These are phyloP conservation scores for Neonectria neomacrospora DNA, from an alignment of 2,329 filamentous ascomycete species.

Conservation along the genomic window DNA sequence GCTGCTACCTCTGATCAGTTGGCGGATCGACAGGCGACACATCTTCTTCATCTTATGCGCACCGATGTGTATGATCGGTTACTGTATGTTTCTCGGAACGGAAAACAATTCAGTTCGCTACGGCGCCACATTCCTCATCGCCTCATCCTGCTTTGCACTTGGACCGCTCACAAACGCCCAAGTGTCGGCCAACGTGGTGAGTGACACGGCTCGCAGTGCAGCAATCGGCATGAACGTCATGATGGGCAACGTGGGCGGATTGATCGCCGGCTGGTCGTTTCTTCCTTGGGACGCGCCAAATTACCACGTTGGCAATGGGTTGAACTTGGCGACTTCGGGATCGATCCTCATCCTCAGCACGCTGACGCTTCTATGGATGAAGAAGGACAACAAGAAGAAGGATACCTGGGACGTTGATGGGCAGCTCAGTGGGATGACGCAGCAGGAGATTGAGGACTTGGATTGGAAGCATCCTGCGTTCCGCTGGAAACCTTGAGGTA, in stretches of 20 bases:
- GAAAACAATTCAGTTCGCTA: constrained; percentile 66
- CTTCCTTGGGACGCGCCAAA: constrained; percentile 70
- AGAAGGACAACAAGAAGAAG: constrained; percentile 64
- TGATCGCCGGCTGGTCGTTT: constrained; percentile 73
- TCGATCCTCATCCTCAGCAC: constrained; percentile 63
- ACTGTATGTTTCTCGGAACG: constrained; percentile 75
- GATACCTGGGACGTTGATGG: constrained; percentile 45
- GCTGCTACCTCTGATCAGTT: constrained; percentile 69
- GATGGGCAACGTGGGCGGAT: constrained; percentile 76
- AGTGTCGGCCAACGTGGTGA: constrained; percentile 75
- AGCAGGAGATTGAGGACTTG: constrained; percentile 66
- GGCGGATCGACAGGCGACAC: constrained; percentile 68
- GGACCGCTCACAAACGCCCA: constrained; percentile 75
- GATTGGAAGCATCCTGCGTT: constrained; percentile 76
- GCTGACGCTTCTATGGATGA: constrained; percentile 68
- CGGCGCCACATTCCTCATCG: constrained; percentile 76
- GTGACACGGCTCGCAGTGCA: constrained; percentile 74
- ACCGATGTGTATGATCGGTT: constrained; percentile 74
- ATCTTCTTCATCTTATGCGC: constrained; percentile 70
- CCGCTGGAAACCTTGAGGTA: constrained; percentile 58
- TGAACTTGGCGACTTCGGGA: constrained; percentile 70
- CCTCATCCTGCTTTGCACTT: constrained; percentile 70
- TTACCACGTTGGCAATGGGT: constrained; percentile 75
- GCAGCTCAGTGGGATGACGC: constrained; percentile 64
- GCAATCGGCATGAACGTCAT: constrained; percentile 76